Conservation (phyloP, 2,329 filamentous ascomycete genomes). For the Ascochyta pisi region DNA sequence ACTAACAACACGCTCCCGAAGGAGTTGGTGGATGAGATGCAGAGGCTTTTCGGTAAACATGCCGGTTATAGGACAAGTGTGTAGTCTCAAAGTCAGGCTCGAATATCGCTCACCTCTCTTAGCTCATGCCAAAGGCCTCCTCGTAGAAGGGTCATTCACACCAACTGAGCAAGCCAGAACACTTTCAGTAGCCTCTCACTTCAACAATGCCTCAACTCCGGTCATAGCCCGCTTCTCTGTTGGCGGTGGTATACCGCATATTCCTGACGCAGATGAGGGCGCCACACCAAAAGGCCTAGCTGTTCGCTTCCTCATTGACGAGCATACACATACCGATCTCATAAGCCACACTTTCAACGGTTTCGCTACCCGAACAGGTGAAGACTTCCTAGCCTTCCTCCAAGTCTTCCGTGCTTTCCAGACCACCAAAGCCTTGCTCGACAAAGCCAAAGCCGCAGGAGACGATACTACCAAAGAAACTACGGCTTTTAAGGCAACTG, state of each 20-base stretch:
- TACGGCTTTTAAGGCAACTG: slow-evolving; percentile 56
- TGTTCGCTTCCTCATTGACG: slow-evolving; percentile 14
- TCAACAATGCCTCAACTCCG: slow-evolving; percentile 7
- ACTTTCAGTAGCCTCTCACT: slow-evolving; percentile 11
- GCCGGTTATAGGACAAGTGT: slow-evolving; percentile 13
- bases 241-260: slow-evolving; percentile 16
- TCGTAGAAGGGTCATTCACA: slow-evolving; percentile 15
- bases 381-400: slow-evolving; percentile 17
- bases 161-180: slow-evolving; percentile 13
- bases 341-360: slow-evolving; percentile 18
- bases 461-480: slow-evolving; percentile 7
- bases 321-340: slow-evolving; percentile 15
- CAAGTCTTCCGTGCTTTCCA: slow-evolving; percentile 15
- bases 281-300: slow-evolving; percentile 18
- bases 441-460: slow-evolving; percentile 8
- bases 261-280: slow-evolving; percentile 13
- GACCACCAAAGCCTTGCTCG: slow-evolving; percentile 9
- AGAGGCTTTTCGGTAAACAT: slow-evolving; percentile 15
- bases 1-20: slow-evolving; percentile 3
- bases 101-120: neutral
- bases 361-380: slow-evolving; percentile 13
- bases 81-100: neutral
- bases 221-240: slow-evolving; percentile 18
- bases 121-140: slow-evolving; percentile 20
- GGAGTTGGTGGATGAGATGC: slow-evolving; percentile 18